Evolutionary conservation across 108 stramenopile genomes (phyloP), one percentile per base, ranked within the genome.

Genomic region (Skeletonema grethae): DNA sequence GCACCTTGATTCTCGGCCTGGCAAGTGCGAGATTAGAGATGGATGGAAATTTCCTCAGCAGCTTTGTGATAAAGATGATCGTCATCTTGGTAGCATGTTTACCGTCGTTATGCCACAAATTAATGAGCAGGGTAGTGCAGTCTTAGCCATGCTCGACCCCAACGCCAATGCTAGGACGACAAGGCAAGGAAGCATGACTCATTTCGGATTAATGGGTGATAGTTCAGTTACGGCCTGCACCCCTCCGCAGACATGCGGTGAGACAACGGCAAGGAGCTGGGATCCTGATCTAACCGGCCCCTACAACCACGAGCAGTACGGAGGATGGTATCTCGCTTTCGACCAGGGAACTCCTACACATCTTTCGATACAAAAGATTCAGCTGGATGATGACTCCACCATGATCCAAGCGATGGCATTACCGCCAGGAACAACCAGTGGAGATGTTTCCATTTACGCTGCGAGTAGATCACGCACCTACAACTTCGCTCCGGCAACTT

Each of bases 301-400:
- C 22, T 56, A 24, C 55, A 56, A 56, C 55, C 55, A 56, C 24
- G 24, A 22, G 55, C 55, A 56, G 55, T 56, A 56, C 24, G 55
- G 55, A 22, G 55, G 55, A 22, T 56, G 55, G 55, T 56, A 56
- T 24, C 55, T 56, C 5, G 22, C 55, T 24, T 56, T 56, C 24
- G 55, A 56, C 55, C 22, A 56, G 55, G 55, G 55, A 24, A 56
- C 55, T 22, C 55, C 55, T 24, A 56, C 24, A 7, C 55, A 56
- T 56, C 55, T 56, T 56, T 24, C 55, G 24, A 56, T 56, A 56
- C 55, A 56, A 56, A 56, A 56, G 55, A 24, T 56, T 56, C 55
- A 56, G 7, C 22, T 56, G 22, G 55, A 56, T 56, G 55, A 56
- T 22, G 55, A 24, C 55, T 7, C 55, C 0, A 24, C 24, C 1